Conservation (phyloP, 2,329 filamentous ascomycete species). For the Trichoderma guizhouense region DNA sequence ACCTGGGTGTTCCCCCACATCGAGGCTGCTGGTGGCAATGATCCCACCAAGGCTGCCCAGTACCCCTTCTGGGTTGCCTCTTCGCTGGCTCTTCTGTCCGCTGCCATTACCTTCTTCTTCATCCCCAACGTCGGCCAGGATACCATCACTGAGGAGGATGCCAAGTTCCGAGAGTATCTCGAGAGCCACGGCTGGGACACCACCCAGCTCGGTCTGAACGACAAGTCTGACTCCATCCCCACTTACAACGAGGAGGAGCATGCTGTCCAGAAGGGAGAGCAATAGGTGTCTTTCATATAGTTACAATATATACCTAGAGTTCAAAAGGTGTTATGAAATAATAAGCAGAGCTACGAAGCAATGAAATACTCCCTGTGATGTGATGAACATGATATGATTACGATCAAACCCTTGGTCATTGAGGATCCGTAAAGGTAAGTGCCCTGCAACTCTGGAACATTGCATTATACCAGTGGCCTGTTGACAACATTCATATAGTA, state of each 20-base stretch:
- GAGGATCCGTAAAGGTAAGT: background rate
- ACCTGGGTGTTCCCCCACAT: conserved; percentile 79
- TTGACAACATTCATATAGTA: background rate
- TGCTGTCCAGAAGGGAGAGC: conserved; percentile 4
- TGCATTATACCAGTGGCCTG: background rate
- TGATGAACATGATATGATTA: background rate
- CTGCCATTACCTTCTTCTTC: conserved; percentile 54
- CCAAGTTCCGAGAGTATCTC: conserved; percentile 70
- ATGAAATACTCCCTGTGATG: background rate
- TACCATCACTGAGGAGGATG: conserved; percentile 76
- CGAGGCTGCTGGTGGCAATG: conserved; percentile 54
- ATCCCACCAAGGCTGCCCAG: conserved; percentile 61
- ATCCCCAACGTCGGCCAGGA: conserved; percentile 80
- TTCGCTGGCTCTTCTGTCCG: conserved; percentile 71
- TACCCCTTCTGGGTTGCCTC: conserved; percentile 89
- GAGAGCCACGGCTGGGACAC: conserved; percentile 74
- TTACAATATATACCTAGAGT: background rate
- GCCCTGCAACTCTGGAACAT: background rate
- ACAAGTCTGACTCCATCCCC: conserved; percentile 16
- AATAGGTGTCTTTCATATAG: background rate
- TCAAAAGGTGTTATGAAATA: background rate
- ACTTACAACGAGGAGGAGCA: conserved; percentile 15
- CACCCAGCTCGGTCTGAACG: conserved; percentile 44
- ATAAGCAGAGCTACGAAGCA: background rate
- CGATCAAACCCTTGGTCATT: no score